Percentiles rank a stretch among this genome's conserved stretches.
Conservation (phyloP, 2,329 filamentous ascomycete species). For the Orbilia ellipsospora region DNA sequence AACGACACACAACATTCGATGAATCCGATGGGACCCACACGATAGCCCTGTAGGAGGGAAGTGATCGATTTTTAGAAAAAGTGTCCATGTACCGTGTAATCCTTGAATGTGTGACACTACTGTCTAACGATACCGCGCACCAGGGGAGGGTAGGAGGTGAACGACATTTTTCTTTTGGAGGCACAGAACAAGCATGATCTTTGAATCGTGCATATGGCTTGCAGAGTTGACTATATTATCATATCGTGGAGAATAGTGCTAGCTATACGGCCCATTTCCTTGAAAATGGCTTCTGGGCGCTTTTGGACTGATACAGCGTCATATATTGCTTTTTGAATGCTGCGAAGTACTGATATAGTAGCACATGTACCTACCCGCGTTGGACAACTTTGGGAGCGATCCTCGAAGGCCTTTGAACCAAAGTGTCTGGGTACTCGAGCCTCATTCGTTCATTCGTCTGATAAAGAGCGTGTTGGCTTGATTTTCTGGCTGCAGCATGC, state of each 20-base stretch:
- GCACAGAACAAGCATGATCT: slow-evolving; percentile 49
- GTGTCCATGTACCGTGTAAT: too few relatives aligned
- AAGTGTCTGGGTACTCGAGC: slow-evolving; percentile 39
- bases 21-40: too few relatives aligned
- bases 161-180: background rate
- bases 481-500: slow-evolving; percentile 23
- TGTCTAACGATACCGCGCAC: too few relatives aligned
- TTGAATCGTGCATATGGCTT: slow-evolving; percentile 52
- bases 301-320: background rate
- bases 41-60: too few relatives aligned
- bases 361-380: background rate
- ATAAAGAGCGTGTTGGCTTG: slow-evolving; percentile 20
- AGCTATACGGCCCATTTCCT: slow-evolving; percentile 3
- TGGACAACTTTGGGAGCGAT: slow-evolving; percentile 18
- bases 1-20: slow-evolving; percentile 29
- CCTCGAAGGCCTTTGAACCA: slow-evolving; percentile 12
- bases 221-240: slow-evolving; percentile 19
- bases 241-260: slow-evolving; percentile 20
- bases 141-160: background rate
- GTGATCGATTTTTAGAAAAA: too few relatives aligned
- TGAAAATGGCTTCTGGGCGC: slow-evolving; percentile 8
- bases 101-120: too few relatives aligned
- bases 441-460: slow-evolving; percentile 53
- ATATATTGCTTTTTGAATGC: slow-evolving; percentile 6
- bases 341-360: background rate